Percentiles rank a stretch among this genome's conserved stretches.
Evolutionary conservation across 257 asterid genomes (phyloP).

Genomic region (Buddleja alternifolia): DNA sequence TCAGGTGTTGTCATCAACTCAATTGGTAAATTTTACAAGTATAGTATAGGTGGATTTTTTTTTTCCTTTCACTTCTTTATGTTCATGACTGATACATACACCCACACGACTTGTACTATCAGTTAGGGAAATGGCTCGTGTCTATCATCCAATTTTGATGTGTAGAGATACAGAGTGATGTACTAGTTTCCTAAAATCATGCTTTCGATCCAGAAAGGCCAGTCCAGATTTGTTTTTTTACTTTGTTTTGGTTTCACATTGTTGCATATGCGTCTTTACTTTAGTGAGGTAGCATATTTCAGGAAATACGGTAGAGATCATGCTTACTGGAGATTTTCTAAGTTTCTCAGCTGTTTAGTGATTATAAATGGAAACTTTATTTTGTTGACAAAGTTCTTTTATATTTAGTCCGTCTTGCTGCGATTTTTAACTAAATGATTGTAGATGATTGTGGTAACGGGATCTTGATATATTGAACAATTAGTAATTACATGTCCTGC

Average conservation of each 20-base stretch:
- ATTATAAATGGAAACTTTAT: not conserved
- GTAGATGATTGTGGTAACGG: too few relatives aligned
- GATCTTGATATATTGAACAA: too few relatives aligned
- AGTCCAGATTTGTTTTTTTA: slow-evolving; percentile 19
- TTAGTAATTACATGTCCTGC: too few relatives aligned
- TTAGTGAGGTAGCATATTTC: not conserved
- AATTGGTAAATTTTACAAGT: slow-evolving; percentile 33
- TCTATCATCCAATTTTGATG: slow-evolving; percentile 51
- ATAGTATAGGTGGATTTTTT: slow-evolving; percentile 33
- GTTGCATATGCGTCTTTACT: not conserved
- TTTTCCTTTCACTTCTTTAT: slow-evolving; percentile 29
- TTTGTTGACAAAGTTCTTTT: not conserved
- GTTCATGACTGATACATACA: slow-evolving; percentile 44
- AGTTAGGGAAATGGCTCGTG: slow-evolving; percentile 40
- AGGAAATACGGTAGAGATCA: not conserved
- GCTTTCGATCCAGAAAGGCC: slow-evolving; percentile 28
- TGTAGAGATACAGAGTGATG: slow-evolving; percentile 45
- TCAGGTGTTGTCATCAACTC: slow-evolving; percentile 30
- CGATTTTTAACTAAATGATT: not conserved
- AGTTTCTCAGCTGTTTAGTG: not conserved
- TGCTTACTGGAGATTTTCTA: not conserved
- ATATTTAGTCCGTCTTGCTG: not conserved
- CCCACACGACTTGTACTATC: slow-evolving; percentile 38
- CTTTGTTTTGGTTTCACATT: not conserved
- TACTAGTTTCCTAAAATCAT: slow-evolving; percentile 33